Base-by-base conservation (phyloP, 1,139 yeast genomes). In the Dujonia santamariae region DNA sequence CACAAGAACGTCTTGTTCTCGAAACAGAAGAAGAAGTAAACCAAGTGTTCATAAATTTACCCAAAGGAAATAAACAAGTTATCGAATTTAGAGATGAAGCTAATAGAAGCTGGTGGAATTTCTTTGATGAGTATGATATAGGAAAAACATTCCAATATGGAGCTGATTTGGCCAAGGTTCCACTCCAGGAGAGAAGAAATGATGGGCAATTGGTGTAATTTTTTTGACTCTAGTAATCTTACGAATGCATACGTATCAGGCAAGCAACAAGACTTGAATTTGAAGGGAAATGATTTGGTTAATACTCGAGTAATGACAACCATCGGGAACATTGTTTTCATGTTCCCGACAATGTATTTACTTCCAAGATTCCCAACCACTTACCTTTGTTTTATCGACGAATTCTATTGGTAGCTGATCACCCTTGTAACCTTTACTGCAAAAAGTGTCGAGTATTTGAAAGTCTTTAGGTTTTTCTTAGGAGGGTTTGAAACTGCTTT, bases 1-100 rank as follows among this genome's bases (percentile, higher is more conserved):
- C 37, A 7, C 37, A 34, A 27, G 37, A 34, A 19, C 29, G 37
- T 13, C 12, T 16, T 4, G 30, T 34, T 21, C n/a, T 8, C 6
- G 37, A 34, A 31, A 34, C 37, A 3, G 31, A 30, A 13, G 37
- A 34, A 21, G 37, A 34, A 27, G 30, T 34, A n/a, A n/a, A n/a
- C n/a, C 9, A n/a, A 26, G 7, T 17, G 30, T 14, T 31, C 31
- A 3, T 26, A 11, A 4, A 26, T 4, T 3, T n/a, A 20, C 28
- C 23, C 19, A 4, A 25, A 19, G 16, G 22, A 27, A 32, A 36
- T 14, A 22, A 19, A 8, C n/a, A n/a, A n/a, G n/a, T n/a, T n/a
- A n/a, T n/a, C 16, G 62, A 57, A 37, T 56, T 54, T 36, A 40
- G 63, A 30, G 63, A 59, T 39, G 64, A 59, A 38, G 59, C 60